phyloP scores from a whole-genome alignment of 2,329 filamentous ascomycete genomes.

The Geosmithia flava region DNA sequence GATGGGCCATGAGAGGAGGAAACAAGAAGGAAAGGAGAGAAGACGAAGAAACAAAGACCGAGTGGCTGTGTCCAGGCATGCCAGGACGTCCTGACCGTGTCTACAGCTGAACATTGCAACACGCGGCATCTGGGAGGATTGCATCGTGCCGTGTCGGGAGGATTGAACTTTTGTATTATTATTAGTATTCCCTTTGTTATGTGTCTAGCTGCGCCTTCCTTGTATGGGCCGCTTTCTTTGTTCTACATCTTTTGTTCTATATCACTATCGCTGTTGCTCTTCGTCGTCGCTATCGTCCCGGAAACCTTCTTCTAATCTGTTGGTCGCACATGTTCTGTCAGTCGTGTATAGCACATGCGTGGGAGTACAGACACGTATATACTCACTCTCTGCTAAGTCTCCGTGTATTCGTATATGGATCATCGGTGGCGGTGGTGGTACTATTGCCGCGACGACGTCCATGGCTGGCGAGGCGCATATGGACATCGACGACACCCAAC shows the following conservation, averaged over 20 bases:
- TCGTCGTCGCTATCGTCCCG: constrained; percentile 31
- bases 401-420: constrained; percentile 34
- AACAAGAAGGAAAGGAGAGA: too few relatives aligned
- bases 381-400: constrained; percentile 64
- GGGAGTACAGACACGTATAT: background rate
- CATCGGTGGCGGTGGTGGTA: constrained; percentile 1
- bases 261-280: constrained; percentile 2
- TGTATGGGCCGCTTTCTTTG: background rate
- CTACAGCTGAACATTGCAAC: too few relatives aligned
- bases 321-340: background rate
- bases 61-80: too few relatives aligned
- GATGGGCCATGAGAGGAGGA: too few relatives aligned
- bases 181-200: too few relatives aligned
- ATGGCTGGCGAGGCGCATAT: constrained; percentile 25
- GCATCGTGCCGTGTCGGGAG: too few relatives aligned
- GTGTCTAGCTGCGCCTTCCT: background rate
- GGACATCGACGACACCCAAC: constrained; percentile 44
- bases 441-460: constrained; percentile 10
- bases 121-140: too few relatives aligned
- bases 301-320: constrained; percentile 45
- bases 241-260: background rate
- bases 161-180: too few relatives aligned
- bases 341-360: background rate
- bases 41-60: too few relatives aligned
- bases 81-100: too few relatives aligned